These are phyloP conservation scores for Ambrosia artemisiifolia DNA, from an alignment of 129 eudicot genomes.

Conservation along the genomic window DNA sequence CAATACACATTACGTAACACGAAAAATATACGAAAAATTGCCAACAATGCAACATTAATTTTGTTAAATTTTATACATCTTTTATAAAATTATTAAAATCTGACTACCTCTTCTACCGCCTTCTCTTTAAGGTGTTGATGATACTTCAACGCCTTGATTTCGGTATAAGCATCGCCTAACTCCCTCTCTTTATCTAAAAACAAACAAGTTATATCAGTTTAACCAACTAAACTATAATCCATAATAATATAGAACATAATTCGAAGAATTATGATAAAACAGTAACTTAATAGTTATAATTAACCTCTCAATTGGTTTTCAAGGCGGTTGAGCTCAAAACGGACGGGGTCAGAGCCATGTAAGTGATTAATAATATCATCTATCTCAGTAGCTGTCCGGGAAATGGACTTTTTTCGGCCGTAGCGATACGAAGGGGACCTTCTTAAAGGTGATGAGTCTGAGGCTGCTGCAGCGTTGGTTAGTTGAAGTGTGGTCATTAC, in stretches of 20 bases:
- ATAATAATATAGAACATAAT: too few species aligned
- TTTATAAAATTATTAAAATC: too few species aligned
- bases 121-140: constrained; percentile 49
- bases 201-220: not conserved
- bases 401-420: constrained; percentile 38
- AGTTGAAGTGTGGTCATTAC: constrained; percentile 43
- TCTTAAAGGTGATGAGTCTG: constrained; percentile 30
- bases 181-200: constrained; percentile 93
- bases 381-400: constrained; percentile 50
- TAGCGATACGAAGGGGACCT: constrained; percentile 45
- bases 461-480: constrained; percentile 22
- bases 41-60: too few species aligned
- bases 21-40: not conserved
- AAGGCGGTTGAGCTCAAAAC: constrained; percentile 80
- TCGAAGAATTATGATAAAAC: not conserved
- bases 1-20: not conserved
- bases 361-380: constrained; percentile 52
- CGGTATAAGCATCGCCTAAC: constrained; percentile 71
- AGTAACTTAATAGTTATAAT: not conserved
- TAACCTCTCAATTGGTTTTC: constrained; percentile 76
- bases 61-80: not conserved
- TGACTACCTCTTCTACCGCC: constrained; percentile 87
- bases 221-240: too few species aligned
- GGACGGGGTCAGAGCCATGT: constrained; percentile 84
- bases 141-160: constrained; percentile 73